phyloP scores from a whole-genome alignment of 306 rosid species.

The Bauhinia variegata region DNA sequence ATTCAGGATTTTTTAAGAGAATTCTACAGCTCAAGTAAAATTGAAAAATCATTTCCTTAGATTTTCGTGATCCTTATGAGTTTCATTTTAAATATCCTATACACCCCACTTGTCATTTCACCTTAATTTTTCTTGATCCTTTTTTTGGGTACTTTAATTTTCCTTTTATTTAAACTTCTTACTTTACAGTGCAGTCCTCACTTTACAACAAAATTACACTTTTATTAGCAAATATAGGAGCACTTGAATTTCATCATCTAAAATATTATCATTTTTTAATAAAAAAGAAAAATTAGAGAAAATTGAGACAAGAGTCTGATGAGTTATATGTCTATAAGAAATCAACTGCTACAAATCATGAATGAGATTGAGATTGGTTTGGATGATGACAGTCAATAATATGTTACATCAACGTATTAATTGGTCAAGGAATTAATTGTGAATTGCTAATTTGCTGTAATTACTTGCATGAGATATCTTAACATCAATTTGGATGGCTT shows the following conservation, averaged over 20 bases:
- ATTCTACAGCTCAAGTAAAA: too few relatives aligned
- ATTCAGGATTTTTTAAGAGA: too few relatives aligned
- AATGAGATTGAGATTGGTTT: background rate
- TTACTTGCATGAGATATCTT: background rate
- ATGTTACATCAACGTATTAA: background rate
- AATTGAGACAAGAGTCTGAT: conserved; percentile 14
- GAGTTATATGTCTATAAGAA: background rate
- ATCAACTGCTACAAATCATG: conserved; percentile 9
- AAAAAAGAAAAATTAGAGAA: background rate
- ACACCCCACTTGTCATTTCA: background rate
- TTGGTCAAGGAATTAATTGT: background rate
- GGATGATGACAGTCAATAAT: background rate
- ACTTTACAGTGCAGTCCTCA: background rate
- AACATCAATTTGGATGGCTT: conserved; percentile 14
- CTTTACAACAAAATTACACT: background rate
- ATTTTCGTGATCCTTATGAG: too few relatives aligned
- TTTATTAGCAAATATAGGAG: conserved; percentile 11
- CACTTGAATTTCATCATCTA: background rate
- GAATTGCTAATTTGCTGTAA: conserved; percentile 2
- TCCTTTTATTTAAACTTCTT: background rate
- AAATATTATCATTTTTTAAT: background rate
- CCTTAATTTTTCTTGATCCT: background rate
- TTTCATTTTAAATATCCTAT: background rate
- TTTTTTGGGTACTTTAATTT: background rate
- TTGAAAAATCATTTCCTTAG: too few relatives aligned